phyloP scores from a whole-genome alignment of 768 basidiomycete species.

The Hericium rajendrae region DNA sequence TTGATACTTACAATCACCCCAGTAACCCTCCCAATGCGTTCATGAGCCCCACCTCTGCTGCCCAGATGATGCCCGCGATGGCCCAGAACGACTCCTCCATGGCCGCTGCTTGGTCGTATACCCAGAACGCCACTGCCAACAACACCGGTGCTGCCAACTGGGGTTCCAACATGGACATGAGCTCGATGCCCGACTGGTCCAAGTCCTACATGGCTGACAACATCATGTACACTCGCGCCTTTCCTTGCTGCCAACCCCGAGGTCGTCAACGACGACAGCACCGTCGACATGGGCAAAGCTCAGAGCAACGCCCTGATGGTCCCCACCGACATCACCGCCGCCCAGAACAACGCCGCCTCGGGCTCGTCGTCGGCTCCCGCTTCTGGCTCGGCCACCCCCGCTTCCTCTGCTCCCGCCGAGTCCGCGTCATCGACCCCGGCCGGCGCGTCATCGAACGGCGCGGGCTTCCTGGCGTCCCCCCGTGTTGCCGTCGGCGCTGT shows the following conservation, averaged over 20 bases:
- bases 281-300: slow-evolving; percentile 36
- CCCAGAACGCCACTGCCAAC: slow-evolving; percentile 35
- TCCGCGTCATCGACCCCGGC: slow-evolving; percentile 16
- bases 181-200: slow-evolving; percentile 44
- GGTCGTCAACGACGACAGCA: slow-evolving; percentile 38
- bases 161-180: slow-evolving; percentile 57
- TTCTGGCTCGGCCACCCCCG: slow-evolving; percentile 3
- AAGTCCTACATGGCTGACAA: slow-evolving; percentile 44
- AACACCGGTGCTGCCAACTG: slow-evolving; percentile 41
- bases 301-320: slow-evolving; percentile 43
- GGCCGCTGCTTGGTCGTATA: slow-evolving; percentile 45
- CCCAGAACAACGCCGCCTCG: slow-evolving; percentile 22
- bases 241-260: slow-evolving; percentile 43
- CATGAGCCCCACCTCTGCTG: slow-evolving; percentile 36
- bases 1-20: not conserved
- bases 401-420: slow-evolving; percentile 11
- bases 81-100: slow-evolving; percentile 37
- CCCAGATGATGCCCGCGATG: slow-evolving; percentile 39
- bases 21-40: slow-evolving; percentile 46
- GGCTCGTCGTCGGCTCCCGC: slow-evolving; percentile 18
- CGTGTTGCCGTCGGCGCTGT: slow-evolving; percentile 38
- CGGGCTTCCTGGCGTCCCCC: slow-evolving; percentile 38
- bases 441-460: slow-evolving; percentile 29
- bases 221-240: slow-evolving; percentile 37
- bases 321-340: slow-evolving; percentile 45